phyloP scores from a whole-genome alignment of 2,329 filamentous ascomycete genomes.

The Colletotrichum sp. region DNA sequence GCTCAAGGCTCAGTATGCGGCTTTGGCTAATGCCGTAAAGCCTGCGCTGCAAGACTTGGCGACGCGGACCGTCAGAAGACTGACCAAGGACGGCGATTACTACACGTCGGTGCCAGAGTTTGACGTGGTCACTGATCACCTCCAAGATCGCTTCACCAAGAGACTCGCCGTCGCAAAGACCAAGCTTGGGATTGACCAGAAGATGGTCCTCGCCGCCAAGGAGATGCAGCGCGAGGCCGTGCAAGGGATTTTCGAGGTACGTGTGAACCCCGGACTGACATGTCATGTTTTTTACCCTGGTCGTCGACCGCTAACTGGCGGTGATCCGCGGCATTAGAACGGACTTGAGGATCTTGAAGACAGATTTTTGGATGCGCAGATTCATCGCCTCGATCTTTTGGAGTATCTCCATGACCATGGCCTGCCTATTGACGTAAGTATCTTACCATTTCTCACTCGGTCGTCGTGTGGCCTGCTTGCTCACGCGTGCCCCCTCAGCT shows the following conservation, averaged over 20 bases:
- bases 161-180: constrained; percentile 34
- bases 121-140: constrained; percentile 51
- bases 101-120: constrained; percentile 62
- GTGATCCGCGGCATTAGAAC: constrained; percentile 33
- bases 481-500: constrained; percentile 34
- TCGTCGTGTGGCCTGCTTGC: constrained; percentile 12
- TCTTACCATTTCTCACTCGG: neutral
- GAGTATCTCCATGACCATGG: constrained; percentile 46
- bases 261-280: constrained; percentile 25
- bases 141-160: constrained; percentile 41
- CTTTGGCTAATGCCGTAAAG: constrained; percentile 67
- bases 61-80: constrained; percentile 60
- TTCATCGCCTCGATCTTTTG: constrained; percentile 51
- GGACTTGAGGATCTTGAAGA: constrained; percentile 42
- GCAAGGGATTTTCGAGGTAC: constrained; percentile 43
- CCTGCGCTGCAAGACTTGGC: constrained; percentile 70
- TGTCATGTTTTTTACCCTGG: constrained; percentile 21
- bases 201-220: constrained; percentile 40
- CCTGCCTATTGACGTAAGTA: constrained; percentile 56
- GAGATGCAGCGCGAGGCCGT: constrained; percentile 41
- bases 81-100: constrained; percentile 58
- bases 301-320: constrained; percentile 7
- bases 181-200: constrained; percentile 26
- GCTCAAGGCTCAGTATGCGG: constrained; percentile 69
- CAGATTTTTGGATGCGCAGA: constrained; percentile 49